Percentiles rank a stretch among this genome's conserved stretches.
Evolutionary conservation across 2,329 filamentous ascomycete genomes (phyloP).

Genomic region (Alternaria brassicae): DNA sequence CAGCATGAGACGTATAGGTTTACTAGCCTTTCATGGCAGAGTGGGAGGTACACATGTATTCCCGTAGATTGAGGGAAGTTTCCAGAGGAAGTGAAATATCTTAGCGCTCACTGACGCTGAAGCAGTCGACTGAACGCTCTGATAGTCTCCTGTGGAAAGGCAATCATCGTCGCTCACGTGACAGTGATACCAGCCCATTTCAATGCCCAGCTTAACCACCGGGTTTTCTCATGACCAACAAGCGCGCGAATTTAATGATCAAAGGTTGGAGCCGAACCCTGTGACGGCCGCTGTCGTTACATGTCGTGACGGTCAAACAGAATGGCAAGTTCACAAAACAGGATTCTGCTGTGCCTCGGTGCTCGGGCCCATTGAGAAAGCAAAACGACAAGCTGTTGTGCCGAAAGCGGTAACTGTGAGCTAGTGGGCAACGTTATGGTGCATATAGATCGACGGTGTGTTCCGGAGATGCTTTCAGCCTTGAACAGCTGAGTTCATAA

Average conservation of each 20-base stretch:
- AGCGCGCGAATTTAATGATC: not conserved
- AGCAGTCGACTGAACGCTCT: not conserved
- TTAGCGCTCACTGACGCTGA: not conserved
- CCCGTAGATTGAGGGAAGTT: not conserved
- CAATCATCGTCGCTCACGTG: not conserved
- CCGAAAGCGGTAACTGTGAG: constrained; percentile 11
- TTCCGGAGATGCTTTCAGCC: constrained; percentile 5
- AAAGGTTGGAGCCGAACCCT: not conserved
- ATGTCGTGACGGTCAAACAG: constrained; percentile 6
- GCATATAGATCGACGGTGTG: not conserved
- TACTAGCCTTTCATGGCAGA: not conserved
- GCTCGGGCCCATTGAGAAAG: not conserved
- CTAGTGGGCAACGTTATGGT: constrained; percentile 9
- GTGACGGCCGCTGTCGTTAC: not conserved
- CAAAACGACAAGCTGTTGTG: constrained; percentile 4
- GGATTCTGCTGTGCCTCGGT: constrained; percentile 11
- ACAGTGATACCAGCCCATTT: not conserved
- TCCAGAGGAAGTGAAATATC: not conserved
- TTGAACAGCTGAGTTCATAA: not conserved
- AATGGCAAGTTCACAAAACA: constrained; percentile 4
- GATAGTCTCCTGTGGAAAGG: not conserved
- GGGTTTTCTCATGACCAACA: not conserved
- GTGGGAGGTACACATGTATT: not conserved
- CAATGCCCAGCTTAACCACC: not conserved
- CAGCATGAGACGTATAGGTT: not conserved